A percentile compares a stretch with the other conserved stretches of the same genome.
Conservation (phyloP, 1,284 basidiomycete species). For the Sphagnurus paluster region DNA sequence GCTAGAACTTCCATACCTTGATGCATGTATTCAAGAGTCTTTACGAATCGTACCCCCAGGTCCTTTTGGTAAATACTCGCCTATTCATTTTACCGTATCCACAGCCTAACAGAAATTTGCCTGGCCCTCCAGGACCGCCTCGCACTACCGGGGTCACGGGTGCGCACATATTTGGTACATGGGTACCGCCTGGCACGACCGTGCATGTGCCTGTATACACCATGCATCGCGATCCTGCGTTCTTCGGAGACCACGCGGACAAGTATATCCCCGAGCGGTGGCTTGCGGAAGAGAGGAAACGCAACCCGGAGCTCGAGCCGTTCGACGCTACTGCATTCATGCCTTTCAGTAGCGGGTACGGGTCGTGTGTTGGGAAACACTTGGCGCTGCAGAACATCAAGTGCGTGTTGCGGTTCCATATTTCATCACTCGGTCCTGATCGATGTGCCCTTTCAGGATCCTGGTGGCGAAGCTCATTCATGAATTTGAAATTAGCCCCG, state of each 20-base stretch:
- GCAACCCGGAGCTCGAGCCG: background rate
- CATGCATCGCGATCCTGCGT: conserved; percentile 2
- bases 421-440: background rate
- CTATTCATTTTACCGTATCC: background rate
- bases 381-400: conserved; percentile 3
- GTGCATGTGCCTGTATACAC: conserved; percentile 3
- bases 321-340: background rate
- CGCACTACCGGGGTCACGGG: background rate
- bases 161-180: background rate
- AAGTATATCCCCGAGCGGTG: conserved; percentile 7
- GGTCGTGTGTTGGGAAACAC: conserved; percentile 2
- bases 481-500: background rate
- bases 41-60: conserved; percentile 1
- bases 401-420: background rate
- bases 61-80: background rate
- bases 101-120: no score
- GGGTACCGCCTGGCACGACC: conserved; percentile 1
- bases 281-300: background rate
- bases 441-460: background rate
- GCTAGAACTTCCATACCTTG: background rate
- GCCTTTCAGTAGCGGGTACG: conserved; percentile 5
- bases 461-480: background rate
- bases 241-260: conserved; percentile 2
- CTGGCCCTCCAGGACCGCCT: background rate
- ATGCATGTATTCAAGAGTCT: conserved; percentile 5